Conservation (phyloP, 2,329 filamentous ascomycete genomes). For the Colletotrichum nymphaeae region DNA sequence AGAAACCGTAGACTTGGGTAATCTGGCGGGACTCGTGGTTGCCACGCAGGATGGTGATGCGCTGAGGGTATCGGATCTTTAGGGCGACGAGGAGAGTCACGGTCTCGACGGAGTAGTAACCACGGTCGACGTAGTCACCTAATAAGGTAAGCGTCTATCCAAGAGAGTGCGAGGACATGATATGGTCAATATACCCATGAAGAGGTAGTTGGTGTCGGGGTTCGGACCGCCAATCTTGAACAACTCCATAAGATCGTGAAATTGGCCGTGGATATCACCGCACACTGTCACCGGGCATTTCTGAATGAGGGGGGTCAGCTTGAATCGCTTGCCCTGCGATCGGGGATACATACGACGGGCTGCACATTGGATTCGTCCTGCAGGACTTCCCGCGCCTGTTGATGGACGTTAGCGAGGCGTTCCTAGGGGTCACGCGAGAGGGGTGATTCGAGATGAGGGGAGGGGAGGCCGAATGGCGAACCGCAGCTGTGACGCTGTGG, state of each 20-base stretch:
- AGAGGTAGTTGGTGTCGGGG: conserved; percentile 98
- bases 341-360: conserved; percentile 80
- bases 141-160: conserved; percentile 36
- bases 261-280: conserved; percentile 98
- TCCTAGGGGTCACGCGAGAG: conserved; percentile 45
- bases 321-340: conserved; percentile 33
- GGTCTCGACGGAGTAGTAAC: conserved; percentile 99
- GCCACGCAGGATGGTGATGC: conserved; percentile 97
- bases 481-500: conserved; percentile 15
- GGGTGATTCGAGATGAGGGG: conserved; percentile 34
- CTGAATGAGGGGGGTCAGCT: conserved; percentile 57
- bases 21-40: conserved; percentile 99
- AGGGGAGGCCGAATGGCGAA: conserved; percentile 20
- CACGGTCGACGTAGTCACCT: conserved; percentile 99
- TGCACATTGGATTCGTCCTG: conserved; percentile 99
- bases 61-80: conserved; percentile 97
- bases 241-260: conserved; percentile 98
- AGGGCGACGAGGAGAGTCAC: conserved; percentile 95
- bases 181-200: conserved; percentile 81
- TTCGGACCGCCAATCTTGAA: conserved; percentile 99
- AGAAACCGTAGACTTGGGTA: conserved; percentile 99
- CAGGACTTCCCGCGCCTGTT: conserved; percentile 90
- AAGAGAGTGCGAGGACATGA: background rate
- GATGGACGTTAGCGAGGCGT: conserved; percentile 46
- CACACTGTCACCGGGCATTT: conserved; percentile 99